Evolutionary conservation across 2,329 filamentous ascomycete species (phyloP).

Genomic region (Westerdykella ornata): DNA sequence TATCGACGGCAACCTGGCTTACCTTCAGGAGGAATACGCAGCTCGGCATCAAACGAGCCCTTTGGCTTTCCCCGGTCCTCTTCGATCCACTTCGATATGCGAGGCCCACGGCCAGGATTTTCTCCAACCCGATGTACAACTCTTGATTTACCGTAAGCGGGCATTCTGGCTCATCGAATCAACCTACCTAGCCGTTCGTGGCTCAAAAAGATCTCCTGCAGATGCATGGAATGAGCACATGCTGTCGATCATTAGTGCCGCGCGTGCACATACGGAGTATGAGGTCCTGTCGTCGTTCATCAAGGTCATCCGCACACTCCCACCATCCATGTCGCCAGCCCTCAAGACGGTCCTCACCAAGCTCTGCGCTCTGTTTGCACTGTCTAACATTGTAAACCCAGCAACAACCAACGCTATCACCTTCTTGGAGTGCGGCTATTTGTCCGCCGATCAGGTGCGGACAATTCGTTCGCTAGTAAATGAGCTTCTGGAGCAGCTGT

Average conservation of each 20-base stretch:
- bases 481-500: slow-evolving; percentile 40
- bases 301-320: slow-evolving; percentile 8
- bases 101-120: slow-evolving; percentile 12
- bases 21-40: slow-evolving; percentile 3
- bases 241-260: slow-evolving; percentile 20
- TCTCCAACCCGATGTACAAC: slow-evolving; percentile 12
- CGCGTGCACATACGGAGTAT: slow-evolving; percentile 22
- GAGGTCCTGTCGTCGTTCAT: slow-evolving; percentile 18
- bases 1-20: slow-evolving; percentile 3
- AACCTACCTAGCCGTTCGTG: slow-evolving; percentile 4
- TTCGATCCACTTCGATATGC: slow-evolving; percentile 6
- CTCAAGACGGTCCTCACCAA: slow-evolving; percentile 10
- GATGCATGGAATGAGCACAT: slow-evolving; percentile 25
- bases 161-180: slow-evolving; percentile 11
- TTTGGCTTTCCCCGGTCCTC: too few relatives aligned
- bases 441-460: slow-evolving; percentile 30
- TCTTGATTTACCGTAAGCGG: slow-evolving; percentile 19
- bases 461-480: slow-evolving; percentile 36
- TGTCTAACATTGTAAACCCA: slow-evolving; percentile 37
- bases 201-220: slow-evolving; percentile 4
- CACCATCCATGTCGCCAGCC: slow-evolving; percentile 9
- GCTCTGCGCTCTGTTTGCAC: slow-evolving; percentile 42
- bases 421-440: slow-evolving; percentile 19
- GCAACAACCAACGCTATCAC: slow-evolving; percentile 19
- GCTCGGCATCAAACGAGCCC: neutral